Percentiles rank a stretch among this genome's conserved stretches.
Conservation (phyloP, 2,329 filamentous ascomycete genomes). For the Botrytis elliptica region DNA sequence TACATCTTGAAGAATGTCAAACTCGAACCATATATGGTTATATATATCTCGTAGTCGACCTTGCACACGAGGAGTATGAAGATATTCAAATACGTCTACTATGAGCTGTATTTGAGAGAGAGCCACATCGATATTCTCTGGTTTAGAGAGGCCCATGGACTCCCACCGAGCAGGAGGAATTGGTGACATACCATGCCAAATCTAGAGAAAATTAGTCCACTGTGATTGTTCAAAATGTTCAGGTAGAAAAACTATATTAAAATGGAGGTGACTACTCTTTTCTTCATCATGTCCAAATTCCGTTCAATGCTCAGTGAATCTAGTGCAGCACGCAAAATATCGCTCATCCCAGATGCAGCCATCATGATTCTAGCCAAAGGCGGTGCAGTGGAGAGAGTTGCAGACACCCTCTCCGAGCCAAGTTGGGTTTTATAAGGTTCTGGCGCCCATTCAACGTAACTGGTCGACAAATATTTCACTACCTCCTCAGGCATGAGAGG, state of each 20-base stretch:
- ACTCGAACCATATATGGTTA: neutral
- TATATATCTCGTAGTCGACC: neutral
- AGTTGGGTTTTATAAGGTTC: neutral
- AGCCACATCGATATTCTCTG: neutral
- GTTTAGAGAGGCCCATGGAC: neutral
- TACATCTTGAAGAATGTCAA: neutral
- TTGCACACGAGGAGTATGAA: neutral
- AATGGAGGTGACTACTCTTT: neutral
- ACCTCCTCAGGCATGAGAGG: neutral
- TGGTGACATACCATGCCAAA: neutral
- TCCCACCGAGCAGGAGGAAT: neutral
- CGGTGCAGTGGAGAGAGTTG: neutral
- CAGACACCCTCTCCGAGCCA: neutral
- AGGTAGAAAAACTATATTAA: neutral
- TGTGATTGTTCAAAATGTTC: neutral
- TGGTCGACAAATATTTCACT: neutral
- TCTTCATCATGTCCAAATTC: neutral
- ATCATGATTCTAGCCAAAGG: neutral
- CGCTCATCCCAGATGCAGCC: neutral
- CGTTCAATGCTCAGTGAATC: neutral
- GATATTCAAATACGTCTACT: neutral
- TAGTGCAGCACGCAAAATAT: neutral
- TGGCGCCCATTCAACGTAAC: neutral
- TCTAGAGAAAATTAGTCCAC: neutral
- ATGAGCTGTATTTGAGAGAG: neutral